A percentile compares a stretch with the other conserved stretches of the same genome.
Evolutionary conservation across 208 protist genomes (phyloP).

Genomic region (Trypanosoma vivax): DNA sequence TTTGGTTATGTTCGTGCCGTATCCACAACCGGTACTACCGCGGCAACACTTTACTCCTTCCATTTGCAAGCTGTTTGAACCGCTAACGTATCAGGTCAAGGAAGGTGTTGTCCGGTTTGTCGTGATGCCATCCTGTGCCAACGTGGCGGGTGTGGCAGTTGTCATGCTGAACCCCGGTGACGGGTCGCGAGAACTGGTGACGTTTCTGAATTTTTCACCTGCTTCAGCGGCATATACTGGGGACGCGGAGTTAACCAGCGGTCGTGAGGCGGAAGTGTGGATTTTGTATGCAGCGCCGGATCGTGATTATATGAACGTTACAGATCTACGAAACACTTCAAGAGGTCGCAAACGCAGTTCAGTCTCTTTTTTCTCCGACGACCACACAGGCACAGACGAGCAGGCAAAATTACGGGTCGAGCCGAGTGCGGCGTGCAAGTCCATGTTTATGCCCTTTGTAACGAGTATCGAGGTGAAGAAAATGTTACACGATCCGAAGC

Average conservation of each 20-base stretch:
- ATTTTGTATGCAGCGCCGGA: slow-evolving; percentile 76
- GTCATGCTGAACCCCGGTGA: slow-evolving; percentile 18
- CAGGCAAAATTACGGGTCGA: background rate
- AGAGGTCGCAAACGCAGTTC: background rate
- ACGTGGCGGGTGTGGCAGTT: slow-evolving; percentile 64
- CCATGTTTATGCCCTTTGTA: slow-evolving; percentile 59
- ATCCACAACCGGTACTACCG: slow-evolving; percentile 43
- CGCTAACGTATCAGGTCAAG: slow-evolving; percentile 38
- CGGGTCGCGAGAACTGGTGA: slow-evolving; percentile 26
- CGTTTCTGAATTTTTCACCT: slow-evolving; percentile 50
- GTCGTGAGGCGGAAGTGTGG: slow-evolving; percentile 64
- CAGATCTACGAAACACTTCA: slow-evolving; percentile 18
- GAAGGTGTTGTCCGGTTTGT: slow-evolving; percentile 39
- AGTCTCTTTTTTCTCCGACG: background rate
- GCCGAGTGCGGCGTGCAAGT: background rate
- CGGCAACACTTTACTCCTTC: slow-evolving; percentile 66
- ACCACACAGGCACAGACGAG: background rate
- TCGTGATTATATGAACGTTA: slow-evolving; percentile 54
- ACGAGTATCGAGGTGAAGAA: slow-evolving; percentile 62
- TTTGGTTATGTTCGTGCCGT: slow-evolving; percentile 65
- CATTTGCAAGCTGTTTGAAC: slow-evolving; percentile 63
- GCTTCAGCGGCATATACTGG: slow-evolving; percentile 39
- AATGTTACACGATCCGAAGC: slow-evolving; percentile 22
- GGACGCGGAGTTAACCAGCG: slow-evolving; percentile 26
- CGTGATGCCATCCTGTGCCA: slow-evolving; percentile 81